phyloP scores from a whole-genome alignment of 371 early-diverging fungal genomes.

The Mortierella sp. region DNA sequence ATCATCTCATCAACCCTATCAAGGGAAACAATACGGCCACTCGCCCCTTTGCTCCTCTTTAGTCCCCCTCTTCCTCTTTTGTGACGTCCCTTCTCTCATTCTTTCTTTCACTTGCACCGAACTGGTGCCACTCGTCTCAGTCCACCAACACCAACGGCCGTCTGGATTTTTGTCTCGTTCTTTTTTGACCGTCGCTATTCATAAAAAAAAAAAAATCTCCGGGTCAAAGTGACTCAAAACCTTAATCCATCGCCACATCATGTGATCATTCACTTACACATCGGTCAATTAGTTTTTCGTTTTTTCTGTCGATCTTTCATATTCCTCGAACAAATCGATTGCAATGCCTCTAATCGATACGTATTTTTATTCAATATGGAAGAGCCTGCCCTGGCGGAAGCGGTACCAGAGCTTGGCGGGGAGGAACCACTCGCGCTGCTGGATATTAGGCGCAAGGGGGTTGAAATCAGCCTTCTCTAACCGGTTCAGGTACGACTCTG shows the following conservation, averaged over 20 bases:
- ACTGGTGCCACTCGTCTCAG: background rate
- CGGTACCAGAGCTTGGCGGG: constrained; percentile 67
- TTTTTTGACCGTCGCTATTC: no score
- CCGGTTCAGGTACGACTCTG: constrained; percentile 71
- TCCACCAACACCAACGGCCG: background rate
- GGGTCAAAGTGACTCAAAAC: constrained; percentile 10
- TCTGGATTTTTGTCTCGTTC: background rate
- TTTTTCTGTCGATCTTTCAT: no score
- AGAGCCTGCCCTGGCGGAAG: constrained; percentile 39
- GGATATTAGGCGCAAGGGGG: constrained; percentile 72
- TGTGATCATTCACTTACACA: background rate
- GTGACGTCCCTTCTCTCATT: background rate
- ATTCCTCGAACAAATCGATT: background rate
- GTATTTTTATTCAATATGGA: constrained; percentile 27
- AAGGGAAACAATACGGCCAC: background rate
- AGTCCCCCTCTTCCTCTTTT: background rate
- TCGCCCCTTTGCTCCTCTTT: background rate
- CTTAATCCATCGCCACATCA: background rate
- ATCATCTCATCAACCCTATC: background rate
- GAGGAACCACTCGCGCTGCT: constrained; percentile 77
- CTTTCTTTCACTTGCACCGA: background rate
- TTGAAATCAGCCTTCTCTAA: constrained; percentile 82
- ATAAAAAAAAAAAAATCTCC: constrained; percentile 13
- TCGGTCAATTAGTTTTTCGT: background rate
- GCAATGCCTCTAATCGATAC: background rate